phyloP scores from a whole-genome alignment of 2,329 filamentous ascomycete species.

The Bipolaris cookei region DNA sequence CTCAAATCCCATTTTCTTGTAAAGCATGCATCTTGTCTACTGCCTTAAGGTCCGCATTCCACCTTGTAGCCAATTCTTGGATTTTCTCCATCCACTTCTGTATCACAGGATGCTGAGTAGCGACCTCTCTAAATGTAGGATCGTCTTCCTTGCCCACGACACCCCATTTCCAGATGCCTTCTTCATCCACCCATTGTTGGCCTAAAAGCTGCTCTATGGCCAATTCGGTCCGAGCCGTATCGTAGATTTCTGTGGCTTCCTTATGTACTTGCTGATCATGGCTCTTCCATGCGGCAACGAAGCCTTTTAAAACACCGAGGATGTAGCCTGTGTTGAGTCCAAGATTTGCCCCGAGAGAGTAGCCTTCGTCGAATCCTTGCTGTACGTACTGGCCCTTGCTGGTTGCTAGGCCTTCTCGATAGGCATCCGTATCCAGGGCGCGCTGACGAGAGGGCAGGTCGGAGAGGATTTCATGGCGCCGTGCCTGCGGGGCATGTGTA shows the following conservation, averaged over 20 bases:
- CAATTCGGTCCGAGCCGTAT: constrained; percentile 64
- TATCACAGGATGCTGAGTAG: constrained; percentile 70
- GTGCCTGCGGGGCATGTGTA: constrained; percentile 5
- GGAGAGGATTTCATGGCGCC: constrained; percentile 58
- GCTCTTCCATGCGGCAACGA: constrained; percentile 59
- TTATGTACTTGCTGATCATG: constrained; percentile 33
- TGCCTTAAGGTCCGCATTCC: constrained; percentile 49
- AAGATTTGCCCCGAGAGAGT: constrained; percentile 79
- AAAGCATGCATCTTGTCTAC: constrained; percentile 46
- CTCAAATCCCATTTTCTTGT: constrained; percentile 41
- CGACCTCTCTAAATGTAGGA: constrained; percentile 56
- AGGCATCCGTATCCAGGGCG: constrained; percentile 83
- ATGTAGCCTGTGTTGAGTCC: constrained; percentile 76
- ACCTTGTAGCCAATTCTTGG: constrained; percentile 51
- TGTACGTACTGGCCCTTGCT: constrained; percentile 82
- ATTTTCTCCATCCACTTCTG: constrained; percentile 64
- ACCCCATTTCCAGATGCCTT: constrained; percentile 74
- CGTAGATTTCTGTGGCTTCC: constrained; percentile 42
- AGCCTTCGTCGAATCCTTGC: constrained; percentile 89
- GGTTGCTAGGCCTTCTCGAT: constrained; percentile 81
- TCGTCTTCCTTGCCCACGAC: constrained; percentile 52
- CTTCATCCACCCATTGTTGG: constrained; percentile 68
- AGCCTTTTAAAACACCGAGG: constrained; percentile 77
- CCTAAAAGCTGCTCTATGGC: constrained; percentile 68
- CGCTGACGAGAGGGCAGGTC: constrained; percentile 77